A percentile compares a stretch with the other conserved stretches of the same genome.
Conservation (phyloP, 345 rosid genomes). For the Reutealis trisperma region DNA sequence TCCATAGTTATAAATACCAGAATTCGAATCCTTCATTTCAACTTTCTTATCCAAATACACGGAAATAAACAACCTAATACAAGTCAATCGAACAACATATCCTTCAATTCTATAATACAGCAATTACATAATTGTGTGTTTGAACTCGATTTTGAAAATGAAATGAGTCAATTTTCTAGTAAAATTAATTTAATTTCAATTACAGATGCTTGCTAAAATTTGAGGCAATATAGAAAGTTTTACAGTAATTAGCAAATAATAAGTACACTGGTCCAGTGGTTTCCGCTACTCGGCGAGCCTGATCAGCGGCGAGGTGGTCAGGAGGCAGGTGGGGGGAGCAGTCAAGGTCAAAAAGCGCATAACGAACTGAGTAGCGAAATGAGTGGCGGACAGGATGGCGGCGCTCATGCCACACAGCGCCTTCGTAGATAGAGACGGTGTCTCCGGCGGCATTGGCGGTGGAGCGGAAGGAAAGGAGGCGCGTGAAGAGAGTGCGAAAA, state of each 20-base stretch:
- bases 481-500: conserved; percentile 35
- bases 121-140: no score
- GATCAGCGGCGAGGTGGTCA: conserved; percentile 68
- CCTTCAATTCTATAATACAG: not conserved
- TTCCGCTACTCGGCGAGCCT: conserved; percentile 58
- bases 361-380: conserved; percentile 69
- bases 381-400: conserved; percentile 77
- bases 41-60: no score
- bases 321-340: conserved; percentile 36
- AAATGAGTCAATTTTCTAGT: not conserved
- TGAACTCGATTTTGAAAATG: not conserved
- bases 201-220: not conserved
- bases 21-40: no score
- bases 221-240: not conserved
- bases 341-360: conserved; percentile 77
- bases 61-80: not conserved
- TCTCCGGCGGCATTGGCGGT: conserved; percentile 7
- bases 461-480: conserved; percentile 24
- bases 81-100: no score
- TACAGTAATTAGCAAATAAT: not conserved
- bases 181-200: not conserved
- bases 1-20: no score
- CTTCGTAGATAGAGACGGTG: conserved; percentile 54
- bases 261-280: conserved; percentile 72
- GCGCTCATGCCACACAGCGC: conserved; percentile 86